A percentile compares a stretch with the other conserved stretches of the same genome.
These are phyloP conservation scores for Nicotiana knightiana DNA, from an alignment of 257 asterid species.

Conservation along the genomic window DNA sequence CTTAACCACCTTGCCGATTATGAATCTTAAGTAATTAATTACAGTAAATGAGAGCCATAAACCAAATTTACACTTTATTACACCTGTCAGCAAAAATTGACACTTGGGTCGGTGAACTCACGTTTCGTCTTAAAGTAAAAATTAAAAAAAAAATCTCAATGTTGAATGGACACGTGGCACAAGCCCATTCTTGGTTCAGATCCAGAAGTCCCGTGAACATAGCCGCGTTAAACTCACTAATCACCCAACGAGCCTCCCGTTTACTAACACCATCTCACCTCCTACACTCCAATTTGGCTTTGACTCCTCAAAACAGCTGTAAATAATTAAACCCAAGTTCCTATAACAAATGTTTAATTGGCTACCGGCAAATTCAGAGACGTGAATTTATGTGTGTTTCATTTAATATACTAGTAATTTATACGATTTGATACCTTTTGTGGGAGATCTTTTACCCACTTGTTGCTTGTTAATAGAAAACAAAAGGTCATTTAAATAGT, in stretches of 20 bases:
- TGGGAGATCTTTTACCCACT: constrained; percentile 3
- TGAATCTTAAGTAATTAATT: neutral
- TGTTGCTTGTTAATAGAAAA: neutral
- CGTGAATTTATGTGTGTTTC: neutral
- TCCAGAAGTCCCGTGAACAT: constrained; percentile 17
- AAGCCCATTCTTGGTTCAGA: neutral
- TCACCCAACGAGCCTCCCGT: neutral
- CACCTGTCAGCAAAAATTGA: neutral
- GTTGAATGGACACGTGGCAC: constrained; percentile 16
- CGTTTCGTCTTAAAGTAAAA: neutral
- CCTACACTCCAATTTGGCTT: neutral
- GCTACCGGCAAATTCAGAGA: neutral
- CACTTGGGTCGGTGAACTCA: neutral
- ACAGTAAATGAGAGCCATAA: neutral
- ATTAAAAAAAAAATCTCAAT: neutral
- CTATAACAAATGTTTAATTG: neutral
- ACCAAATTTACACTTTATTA: neutral
- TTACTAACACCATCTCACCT: neutral
- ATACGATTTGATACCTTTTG: neutral
- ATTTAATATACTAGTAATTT: neutral
- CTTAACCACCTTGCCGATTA: neutral
- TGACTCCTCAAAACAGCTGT: neutral
- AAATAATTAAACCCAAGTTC: neutral
- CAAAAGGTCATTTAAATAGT: neutral
- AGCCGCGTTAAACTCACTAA: constrained; percentile 12